phyloP scores from a whole-genome alignment of 352 stramenopile genomes.

The Thalassiosira ordinaria region DNA sequence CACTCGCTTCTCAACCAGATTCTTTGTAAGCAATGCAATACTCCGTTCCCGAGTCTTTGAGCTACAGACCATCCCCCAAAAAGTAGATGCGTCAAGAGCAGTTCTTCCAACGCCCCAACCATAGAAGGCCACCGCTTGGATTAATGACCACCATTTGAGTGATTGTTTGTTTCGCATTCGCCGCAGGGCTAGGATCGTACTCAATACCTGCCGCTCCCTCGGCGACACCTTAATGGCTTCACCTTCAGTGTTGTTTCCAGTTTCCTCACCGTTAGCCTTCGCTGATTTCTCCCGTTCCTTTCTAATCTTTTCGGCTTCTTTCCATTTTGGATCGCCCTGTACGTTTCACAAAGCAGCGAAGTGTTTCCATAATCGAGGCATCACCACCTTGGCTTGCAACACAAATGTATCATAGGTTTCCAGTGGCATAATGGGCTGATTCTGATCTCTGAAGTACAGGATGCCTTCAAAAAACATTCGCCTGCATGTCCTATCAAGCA shows the following conservation, averaged over 20 bases:
- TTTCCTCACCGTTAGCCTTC: too few species aligned
- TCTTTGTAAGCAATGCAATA: neutral
- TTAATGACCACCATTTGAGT: slow-evolving; percentile 4
- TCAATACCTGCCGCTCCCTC: too few species aligned
- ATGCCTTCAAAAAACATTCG: neutral
- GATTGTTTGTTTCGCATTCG: neutral
- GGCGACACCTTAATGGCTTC: too few species aligned
- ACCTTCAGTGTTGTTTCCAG: too few species aligned
- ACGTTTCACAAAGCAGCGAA: neutral
- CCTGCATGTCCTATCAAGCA: neutral
- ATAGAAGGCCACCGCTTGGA: slow-evolving; percentile 5
- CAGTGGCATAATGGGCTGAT: neutral
- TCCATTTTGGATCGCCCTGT: neutral
- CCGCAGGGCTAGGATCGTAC: neutral
- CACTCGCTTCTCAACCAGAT: neutral
- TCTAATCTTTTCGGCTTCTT: neutral
- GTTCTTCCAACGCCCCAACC: slow-evolving; percentile 7
- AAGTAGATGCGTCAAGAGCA: slow-evolving; percentile 3
- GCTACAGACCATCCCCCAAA: neutral
- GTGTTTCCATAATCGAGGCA: neutral
- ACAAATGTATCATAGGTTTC: neutral
- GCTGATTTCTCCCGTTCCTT: neutral
- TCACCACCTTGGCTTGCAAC: neutral
- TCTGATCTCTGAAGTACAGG: neutral
- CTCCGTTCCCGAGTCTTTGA: neutral